Evolutionary conservation across 352 stramenopile genomes (phyloP), one percentile per base, ranked within the genome.

Genomic region (Phytophthora nicotianae): DNA sequence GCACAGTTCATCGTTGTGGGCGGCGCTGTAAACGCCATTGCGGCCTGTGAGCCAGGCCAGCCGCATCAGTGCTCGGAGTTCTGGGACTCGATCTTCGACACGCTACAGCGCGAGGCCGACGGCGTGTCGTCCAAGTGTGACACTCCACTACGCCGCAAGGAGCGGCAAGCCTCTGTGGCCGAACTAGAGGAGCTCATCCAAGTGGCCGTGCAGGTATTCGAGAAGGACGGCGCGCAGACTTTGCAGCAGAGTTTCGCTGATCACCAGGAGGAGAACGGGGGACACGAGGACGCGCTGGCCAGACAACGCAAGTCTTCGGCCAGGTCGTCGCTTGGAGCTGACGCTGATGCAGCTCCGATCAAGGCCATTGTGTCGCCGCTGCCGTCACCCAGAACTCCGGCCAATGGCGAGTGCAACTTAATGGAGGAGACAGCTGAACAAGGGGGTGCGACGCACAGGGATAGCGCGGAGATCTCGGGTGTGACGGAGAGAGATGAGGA

Each of bases 1-100:
- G 86, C 85, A 43, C 80, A 87, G 43, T 94, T 94, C 68, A 79
- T 94, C 42, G 81, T 94, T 42, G 66, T 90, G 38, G 85, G 85
- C 26, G 68, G 70, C 42, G 81, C 85, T 11, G 71, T 77, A 26
- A 91, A 77, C 66, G 80, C 72, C 40, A 70, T 89, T 20, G 65
- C 79, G 16, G 58, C 71, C 19, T 92, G 83, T 42, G 61, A 62
- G 14, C 42, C 70, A 3, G 64, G 69, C 32, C 56, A 81, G 38
- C 72, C 77, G 14, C 83, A 92, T 66, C 57, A 74, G 32, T 94
- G 85, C 62, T 52, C 47, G 16, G 63, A 75, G 5, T 90, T 90
- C 58, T 92, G 83, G 83, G 71, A 89, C 50, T 82, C 76, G 8
- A 79, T 88, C 42, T 94, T 94, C 58, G 68, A 81, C 37, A 74